Conservation (phyloP, 2,329 filamentous ascomycete species). For the Talaromyces pinophilus region DNA sequence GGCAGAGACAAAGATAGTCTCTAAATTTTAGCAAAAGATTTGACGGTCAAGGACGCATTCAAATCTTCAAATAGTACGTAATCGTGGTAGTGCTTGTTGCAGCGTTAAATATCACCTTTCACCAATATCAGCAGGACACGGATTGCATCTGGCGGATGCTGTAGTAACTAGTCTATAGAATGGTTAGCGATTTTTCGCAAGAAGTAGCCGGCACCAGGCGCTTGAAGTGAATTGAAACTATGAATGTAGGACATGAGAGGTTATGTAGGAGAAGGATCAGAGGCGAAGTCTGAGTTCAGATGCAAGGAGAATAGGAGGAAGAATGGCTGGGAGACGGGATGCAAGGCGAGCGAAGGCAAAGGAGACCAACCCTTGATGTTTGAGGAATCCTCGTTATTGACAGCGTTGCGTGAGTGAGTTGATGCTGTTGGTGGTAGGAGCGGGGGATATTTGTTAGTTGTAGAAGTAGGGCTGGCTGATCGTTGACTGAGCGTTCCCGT, state of each 20-base stretch:
- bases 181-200: neutral
- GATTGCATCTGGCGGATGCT: conserved; percentile 11
- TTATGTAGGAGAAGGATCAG: conserved; percentile 5
- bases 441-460: neutral
- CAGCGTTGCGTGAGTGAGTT: neutral
- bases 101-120: conserved; percentile 8
- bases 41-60: conserved; percentile 40
- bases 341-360: conserved; percentile 11
- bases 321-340: conserved; percentile 19
- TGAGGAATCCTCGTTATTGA: neutral
- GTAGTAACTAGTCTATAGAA: neutral
- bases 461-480: neutral
- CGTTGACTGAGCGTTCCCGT: neutral
- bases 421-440: conserved; percentile 1
- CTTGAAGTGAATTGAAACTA: neutral
- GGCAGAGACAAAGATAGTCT: conserved; percentile 47
- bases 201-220: neutral
- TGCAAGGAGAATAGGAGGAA: conserved; percentile 14
- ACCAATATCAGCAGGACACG: conserved; percentile 16
- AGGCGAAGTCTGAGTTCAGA: neutral
- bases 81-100: conserved; percentile 4
- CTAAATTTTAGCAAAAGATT: conserved; percentile 33
- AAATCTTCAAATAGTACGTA: conserved; percentile 22
- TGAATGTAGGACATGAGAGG: neutral
- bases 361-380: conserved; percentile 20